These are phyloP conservation scores for Camelina neglecta DNA, from an alignment of 345 rosid genomes.

Conservation along the genomic window DNA sequence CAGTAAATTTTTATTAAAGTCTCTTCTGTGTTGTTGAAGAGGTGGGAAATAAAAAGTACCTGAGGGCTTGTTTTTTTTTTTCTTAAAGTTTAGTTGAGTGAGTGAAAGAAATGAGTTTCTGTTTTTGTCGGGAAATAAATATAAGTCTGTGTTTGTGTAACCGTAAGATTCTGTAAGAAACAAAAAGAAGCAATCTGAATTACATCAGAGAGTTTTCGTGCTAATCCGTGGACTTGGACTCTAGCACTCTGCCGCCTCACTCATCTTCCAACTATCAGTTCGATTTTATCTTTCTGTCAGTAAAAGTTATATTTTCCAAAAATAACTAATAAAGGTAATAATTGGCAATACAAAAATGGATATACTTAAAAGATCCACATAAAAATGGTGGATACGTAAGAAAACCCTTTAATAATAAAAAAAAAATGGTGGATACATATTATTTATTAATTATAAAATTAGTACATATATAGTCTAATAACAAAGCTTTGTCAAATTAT, in stretches of 20 bases:
- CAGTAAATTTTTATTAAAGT: slow-evolving; percentile 24
- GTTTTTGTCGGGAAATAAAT: slow-evolving; percentile 36
- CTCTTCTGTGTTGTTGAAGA: slow-evolving; percentile 25
- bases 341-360: too few species aligned
- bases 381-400: too few species aligned
- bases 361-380: too few species aligned
- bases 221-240: slow-evolving; percentile 41
- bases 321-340: too few species aligned
- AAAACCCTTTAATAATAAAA: too few species aligned
- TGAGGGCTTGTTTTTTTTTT: slow-evolving; percentile 6
- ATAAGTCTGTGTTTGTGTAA: slow-evolving; percentile 19
- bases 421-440: too few species aligned
- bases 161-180: slow-evolving; percentile 39
- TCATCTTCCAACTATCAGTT: background rate
- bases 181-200: slow-evolving; percentile 41
- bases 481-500: too few species aligned
- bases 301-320: too few species aligned
- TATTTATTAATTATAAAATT: too few species aligned
- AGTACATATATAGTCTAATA: too few species aligned
- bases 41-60: slow-evolving; percentile 5
- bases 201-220: slow-evolving; percentile 39
- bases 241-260: slow-evolving; percentile 30
- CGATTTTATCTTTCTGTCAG: too few species aligned
- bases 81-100: background rate
- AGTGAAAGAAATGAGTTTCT: slow-evolving; percentile 33